phyloP scores from a whole-genome alignment of 768 basidiomycete species.

The Psilocybe azurescens region DNA sequence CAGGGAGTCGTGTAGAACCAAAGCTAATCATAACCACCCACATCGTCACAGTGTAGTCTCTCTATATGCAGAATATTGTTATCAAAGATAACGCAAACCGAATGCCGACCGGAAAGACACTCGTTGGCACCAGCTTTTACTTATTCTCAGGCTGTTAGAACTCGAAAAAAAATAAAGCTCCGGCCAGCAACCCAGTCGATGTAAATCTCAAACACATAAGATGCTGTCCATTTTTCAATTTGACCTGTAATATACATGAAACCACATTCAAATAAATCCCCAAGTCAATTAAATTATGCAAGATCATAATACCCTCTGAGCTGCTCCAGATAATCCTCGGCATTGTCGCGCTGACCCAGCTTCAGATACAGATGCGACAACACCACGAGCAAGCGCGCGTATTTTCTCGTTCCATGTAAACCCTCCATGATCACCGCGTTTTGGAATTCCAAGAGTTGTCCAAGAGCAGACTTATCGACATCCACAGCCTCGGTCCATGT shows the following conservation, averaged over 20 bases:
- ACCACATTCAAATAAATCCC: too few relatives aligned
- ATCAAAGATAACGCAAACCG: background rate
- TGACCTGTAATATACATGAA: too few relatives aligned
- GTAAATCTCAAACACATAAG: too few relatives aligned
- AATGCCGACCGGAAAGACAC: too few relatives aligned
- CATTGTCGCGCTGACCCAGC: background rate
- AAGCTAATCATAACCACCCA: constrained; percentile 33
- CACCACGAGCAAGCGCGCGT: background rate
- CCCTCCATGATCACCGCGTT: constrained; percentile 6
- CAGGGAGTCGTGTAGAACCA: constrained; percentile 20
- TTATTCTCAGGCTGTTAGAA: too few relatives aligned
- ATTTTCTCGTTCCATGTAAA: background rate
- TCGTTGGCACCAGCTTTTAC: too few relatives aligned
- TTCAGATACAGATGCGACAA: background rate
- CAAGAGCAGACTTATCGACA: background rate
- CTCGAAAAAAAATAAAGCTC: too few relatives aligned
- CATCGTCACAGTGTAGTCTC: constrained; percentile 26
- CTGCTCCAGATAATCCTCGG: background rate
- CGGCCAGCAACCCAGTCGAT: too few relatives aligned
- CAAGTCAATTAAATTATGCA: too few relatives aligned
- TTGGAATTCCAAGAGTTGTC: background rate
- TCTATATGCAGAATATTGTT: constrained; percentile 16
- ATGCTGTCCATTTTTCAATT: too few relatives aligned
- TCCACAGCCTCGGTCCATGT: background rate
- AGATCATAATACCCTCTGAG: background rate